Conservation (phyloP, 2,329 filamentous ascomycete species). For the Hypocrella siamensis region DNA sequence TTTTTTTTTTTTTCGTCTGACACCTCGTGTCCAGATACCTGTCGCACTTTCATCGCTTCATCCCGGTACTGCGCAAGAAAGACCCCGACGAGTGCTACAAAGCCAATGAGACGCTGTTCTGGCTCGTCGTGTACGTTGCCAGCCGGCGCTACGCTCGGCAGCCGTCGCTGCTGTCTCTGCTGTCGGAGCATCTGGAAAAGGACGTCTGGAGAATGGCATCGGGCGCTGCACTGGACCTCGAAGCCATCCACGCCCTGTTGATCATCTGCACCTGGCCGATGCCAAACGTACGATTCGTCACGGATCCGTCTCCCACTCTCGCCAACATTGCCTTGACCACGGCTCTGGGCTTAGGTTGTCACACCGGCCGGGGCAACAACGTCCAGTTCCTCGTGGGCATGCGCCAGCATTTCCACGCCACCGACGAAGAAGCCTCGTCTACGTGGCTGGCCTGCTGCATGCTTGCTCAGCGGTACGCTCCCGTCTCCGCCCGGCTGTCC, state of each 20-base stretch:
- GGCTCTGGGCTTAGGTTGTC: conserved; percentile 31
- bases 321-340: conserved; percentile 30
- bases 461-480: conserved; percentile 28
- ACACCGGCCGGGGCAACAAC: conserved; percentile 35
- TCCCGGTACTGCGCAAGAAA: conserved; percentile 32
- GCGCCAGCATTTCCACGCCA: conserved; percentile 25
- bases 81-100: conserved; percentile 36
- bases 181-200: conserved; percentile 28
- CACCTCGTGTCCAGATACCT: conserved; percentile 26
- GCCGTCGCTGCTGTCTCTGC: conserved; percentile 23
- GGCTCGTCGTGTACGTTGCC: conserved; percentile 35
- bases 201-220: conserved; percentile 29
- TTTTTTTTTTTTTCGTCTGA: not conserved
- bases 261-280: conserved; percentile 36
- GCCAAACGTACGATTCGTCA: conserved; percentile 32
- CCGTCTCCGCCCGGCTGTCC: not conserved
- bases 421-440: conserved; percentile 34
- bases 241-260: conserved; percentile 35
- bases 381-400: conserved; percentile 29
- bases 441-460: conserved; percentile 40
- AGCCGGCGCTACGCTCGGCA: conserved; percentile 32
- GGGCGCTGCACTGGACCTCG: conserved; percentile 25
- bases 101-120: conserved; percentile 32
- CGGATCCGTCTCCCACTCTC: conserved; percentile 32
- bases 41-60: conserved; percentile 33